phyloP scores from a whole-genome alignment of 371 early-diverging fungal species.

The Mortierella sp. region DNA sequence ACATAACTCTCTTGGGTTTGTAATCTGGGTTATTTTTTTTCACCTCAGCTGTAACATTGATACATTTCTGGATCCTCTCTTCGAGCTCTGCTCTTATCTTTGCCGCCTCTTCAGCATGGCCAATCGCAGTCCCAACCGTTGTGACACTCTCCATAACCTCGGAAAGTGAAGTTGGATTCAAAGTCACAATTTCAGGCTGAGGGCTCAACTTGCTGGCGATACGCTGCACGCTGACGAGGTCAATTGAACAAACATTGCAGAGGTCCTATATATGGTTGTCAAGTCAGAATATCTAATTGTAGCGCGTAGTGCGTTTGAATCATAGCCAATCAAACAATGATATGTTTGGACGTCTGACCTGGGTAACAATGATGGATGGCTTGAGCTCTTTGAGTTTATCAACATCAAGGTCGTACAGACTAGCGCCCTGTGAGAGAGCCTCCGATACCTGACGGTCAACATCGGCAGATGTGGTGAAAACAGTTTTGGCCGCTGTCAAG shows the following conservation, averaged over 20 bases:
- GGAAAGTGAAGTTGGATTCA: slow-evolving; percentile 64
- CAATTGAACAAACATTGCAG: slow-evolving; percentile 74
- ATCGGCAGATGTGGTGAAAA: slow-evolving; percentile 69
- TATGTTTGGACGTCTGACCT: slow-evolving; percentile 37
- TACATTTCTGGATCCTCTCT: slow-evolving; percentile 42
- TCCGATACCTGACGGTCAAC: slow-evolving; percentile 70
- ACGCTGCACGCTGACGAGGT: slow-evolving; percentile 65
- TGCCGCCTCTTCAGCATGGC: slow-evolving; percentile 46
- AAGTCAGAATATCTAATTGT: not conserved
- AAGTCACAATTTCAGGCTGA: slow-evolving; percentile 64
- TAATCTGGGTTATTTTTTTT: slow-evolving; percentile 33
- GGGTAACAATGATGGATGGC: slow-evolving; percentile 71
- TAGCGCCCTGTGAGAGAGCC: slow-evolving; percentile 60
- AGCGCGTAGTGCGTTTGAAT: not conserved
- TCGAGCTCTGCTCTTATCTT: slow-evolving; percentile 32
- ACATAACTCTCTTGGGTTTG: slow-evolving; percentile 57
- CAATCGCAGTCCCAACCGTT: slow-evolving; percentile 63
- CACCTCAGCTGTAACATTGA: slow-evolving; percentile 26
- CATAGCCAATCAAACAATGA: not conserved
- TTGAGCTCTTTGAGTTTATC: slow-evolving; percentile 58
- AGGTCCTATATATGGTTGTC: slow-evolving; percentile 53
- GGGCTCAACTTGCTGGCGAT: slow-evolving; percentile 61
- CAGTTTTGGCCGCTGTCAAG: slow-evolving; percentile 66
- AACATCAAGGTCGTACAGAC: slow-evolving; percentile 67
- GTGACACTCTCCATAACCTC: slow-evolving; percentile 68